Evolutionary conservation across 2,329 filamentous ascomycete genomes (phyloP).

Genomic region (Penicillium sp.): DNA sequence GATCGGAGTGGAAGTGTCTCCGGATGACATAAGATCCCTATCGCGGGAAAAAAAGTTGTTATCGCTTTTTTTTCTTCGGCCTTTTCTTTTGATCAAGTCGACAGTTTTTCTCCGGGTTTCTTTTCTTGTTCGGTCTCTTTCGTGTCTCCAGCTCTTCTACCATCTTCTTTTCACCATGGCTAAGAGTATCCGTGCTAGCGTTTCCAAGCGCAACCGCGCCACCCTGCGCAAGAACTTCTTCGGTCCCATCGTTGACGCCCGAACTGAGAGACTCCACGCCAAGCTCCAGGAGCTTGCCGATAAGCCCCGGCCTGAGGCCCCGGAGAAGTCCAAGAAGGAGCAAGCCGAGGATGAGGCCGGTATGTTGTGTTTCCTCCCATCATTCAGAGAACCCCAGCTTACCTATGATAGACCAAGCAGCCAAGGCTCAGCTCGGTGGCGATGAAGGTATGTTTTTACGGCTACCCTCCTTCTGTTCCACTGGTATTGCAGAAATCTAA

Average conservation of each 20-base stretch:
- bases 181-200: conserved; percentile 78
- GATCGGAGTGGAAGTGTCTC: neutral
- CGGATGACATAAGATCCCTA: conserved; percentile 38
- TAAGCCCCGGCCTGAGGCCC: conserved; percentile 67
- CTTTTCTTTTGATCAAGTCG: conserved; percentile 3
- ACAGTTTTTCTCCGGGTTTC: neutral
- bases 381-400: neutral
- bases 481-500: conserved; percentile 3
- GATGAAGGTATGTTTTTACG: conserved; percentile 18
- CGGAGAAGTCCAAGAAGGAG: conserved; percentile 44
- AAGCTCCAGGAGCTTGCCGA: conserved; percentile 80
- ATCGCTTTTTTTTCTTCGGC: conserved; percentile 2
- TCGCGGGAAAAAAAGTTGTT: conserved; percentile 17
- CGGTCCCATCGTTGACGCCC: conserved; percentile 75
- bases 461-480: neutral
- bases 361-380: conserved; percentile 17
- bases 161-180: conserved; percentile 65
- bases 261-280: conserved; percentile 79
- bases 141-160: neutral
- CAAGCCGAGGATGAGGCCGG: conserved; percentile 24
- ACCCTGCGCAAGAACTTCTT: conserved; percentile 80
- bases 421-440: conserved; percentile 21
- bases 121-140: neutral
- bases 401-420: conserved; percentile 14
- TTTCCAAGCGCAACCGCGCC: conserved; percentile 79